Evolutionary conservation across 2,329 filamentous ascomycete genomes (phyloP), one percentile per base, ranked within the genome.

Genomic region (Fusarium odoratissimum): DNA sequence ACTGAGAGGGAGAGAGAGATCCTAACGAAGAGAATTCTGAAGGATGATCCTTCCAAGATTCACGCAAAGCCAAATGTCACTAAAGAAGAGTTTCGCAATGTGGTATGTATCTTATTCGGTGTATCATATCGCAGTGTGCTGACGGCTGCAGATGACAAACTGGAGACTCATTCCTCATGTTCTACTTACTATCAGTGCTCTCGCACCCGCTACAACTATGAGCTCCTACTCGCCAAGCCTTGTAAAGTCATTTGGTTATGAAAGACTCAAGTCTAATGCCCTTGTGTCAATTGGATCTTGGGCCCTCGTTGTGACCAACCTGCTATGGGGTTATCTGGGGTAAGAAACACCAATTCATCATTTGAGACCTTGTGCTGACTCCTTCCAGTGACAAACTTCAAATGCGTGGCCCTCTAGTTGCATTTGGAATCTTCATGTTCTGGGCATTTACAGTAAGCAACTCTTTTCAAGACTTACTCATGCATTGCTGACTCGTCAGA

Each of bases 81-180:
- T 25, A 71, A 72, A 56, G 67, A 74, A 16, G 82, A 82, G 60
- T 69, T 83, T 45, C 81, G 77, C 60, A 75, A 74, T 19, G 80
- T 80, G 25, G 82, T 82, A 72, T 45, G 73, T 64, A 41, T 25
- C 7, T 66, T 67, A 13, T 8, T 17, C 16, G 9, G 11, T 19
- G 2, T 46, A 19, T 30, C 6, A 28, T 23, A 14, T 5, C 5
- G 2, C 8, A 19, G 7, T 17, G 25, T 54, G 30, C 66, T 75
- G 51, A 71, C 37, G 11, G 23, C 6, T 13, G 17, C 30, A 82
- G 79, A 73, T 83, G 21, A 81, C 80, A 19, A 83, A 83, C 72
- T 83, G 80, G 81, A 77, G 68, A 25, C 75, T 83, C 11, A 67
- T 83, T 12, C 78, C 81, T 7, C 82, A 83, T 49, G 42, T 83